Evolutionary conservation across 1,139 yeast species (phyloP).

Genomic region (Saccharomyces hybrid): DNA sequence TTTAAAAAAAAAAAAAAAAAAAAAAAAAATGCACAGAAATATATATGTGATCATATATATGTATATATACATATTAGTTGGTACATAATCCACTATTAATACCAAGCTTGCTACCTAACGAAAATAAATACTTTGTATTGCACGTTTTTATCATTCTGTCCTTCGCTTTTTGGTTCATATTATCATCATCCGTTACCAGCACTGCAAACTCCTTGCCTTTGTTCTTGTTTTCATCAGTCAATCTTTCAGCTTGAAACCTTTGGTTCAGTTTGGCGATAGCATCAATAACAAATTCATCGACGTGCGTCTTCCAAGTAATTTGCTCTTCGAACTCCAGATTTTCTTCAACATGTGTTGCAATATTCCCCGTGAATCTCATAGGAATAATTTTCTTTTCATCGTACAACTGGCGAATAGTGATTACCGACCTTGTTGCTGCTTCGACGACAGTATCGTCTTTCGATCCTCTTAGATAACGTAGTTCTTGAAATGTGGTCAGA

Average conservation of each 20-base stretch:
- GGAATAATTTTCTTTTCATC: conserved; percentile 50
- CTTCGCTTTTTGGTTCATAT: conserved; percentile 59
- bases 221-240: neutral
- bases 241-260: conserved; percentile 14
- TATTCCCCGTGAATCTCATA: conserved; percentile 57
- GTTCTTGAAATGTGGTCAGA: conserved; percentile 68
- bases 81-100: conserved; percentile 3
- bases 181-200: conserved; percentile 64
- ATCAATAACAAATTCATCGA: conserved; percentile 36
- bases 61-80: neutral
- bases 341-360: conserved; percentile 52
- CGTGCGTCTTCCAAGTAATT: conserved; percentile 36
- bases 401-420: conserved; percentile 62
- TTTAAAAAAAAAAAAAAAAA: too few relatives aligned
- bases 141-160: conserved; percentile 43
- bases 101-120: conserved; percentile 22
- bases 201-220: conserved; percentile 46
- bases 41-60: conserved; percentile 3
- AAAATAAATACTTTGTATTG: conserved; percentile 30
- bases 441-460: conserved; percentile 70
- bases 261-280: conserved; percentile 30
- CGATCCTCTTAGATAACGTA: conserved; percentile 64
- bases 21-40: neutral
- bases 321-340: conserved; percentile 36
- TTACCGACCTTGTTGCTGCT: conserved; percentile 73